Percentiles rank a stretch among this genome's conserved stretches.
phyloP scores from a whole-genome alignment of 2,329 filamentous ascomycete genomes.

The Phaeosphaeriaceae sp. region DNA sequence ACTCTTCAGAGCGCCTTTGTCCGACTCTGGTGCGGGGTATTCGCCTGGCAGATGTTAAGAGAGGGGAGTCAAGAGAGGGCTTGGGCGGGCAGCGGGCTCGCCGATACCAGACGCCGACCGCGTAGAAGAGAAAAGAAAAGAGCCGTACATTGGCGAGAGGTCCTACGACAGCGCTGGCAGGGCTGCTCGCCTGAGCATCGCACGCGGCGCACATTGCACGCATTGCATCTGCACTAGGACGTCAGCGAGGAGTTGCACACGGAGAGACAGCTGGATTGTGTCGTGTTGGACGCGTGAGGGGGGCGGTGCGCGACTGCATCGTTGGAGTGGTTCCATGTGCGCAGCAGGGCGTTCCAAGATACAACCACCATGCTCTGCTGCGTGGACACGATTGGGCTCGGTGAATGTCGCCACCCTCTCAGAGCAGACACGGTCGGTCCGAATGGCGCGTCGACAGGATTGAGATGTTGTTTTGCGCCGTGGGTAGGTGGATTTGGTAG shows the following conservation, averaged over 20 bases:
- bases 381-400: not conserved
- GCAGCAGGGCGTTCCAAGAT: not conserved
- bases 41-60: constrained; percentile 9
- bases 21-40: constrained; percentile 29
- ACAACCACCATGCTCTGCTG: not conserved
- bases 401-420: not conserved
- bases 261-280: not conserved
- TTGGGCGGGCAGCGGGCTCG: not conserved
- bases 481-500: not conserved
- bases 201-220: constrained; percentile 34
- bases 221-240: constrained; percentile 29
- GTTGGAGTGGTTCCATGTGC: not conserved
- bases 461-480: not conserved
- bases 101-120: not conserved
- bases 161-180: constrained; percentile 29
- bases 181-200: constrained; percentile 37
- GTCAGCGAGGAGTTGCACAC: constrained; percentile 8
- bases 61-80: not conserved
- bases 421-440: not conserved
- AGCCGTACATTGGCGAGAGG: constrained; percentile 24
- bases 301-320: not conserved
- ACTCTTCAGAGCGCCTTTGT: constrained; percentile 25
- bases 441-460: not conserved
- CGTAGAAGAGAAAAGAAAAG: not conserved
- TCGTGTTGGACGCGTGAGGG: not conserved